These are phyloP conservation scores for Phytophthora citricola DNA, from an alignment of 352 stramenopile species.

Conservation along the genomic window DNA sequence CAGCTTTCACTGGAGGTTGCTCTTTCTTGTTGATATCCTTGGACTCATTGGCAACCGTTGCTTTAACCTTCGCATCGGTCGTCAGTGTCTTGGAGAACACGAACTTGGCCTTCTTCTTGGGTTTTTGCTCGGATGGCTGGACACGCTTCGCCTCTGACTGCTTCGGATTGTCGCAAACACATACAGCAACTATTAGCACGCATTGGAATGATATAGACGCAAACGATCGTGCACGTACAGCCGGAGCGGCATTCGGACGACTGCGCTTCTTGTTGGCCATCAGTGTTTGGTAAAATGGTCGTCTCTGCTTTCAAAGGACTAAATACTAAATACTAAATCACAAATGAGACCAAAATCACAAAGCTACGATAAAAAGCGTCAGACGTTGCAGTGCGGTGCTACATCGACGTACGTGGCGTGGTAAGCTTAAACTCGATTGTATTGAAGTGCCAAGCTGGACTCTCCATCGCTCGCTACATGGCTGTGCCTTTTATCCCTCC, in stretches of 20 bases:
- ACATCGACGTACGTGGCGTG: conserved; percentile 18
- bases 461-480: conserved; percentile 14
- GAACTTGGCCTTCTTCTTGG: conserved; percentile 36
- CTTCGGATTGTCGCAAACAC: conserved; percentile 3
- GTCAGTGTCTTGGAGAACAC: conserved; percentile 29
- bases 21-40: conserved; percentile 3
- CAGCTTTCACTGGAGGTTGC: neutral
- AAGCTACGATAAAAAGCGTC: conserved; percentile 14
- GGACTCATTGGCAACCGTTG: conserved; percentile 1
- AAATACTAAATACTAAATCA: neutral
- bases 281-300: conserved; percentile 6
- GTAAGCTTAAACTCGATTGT: conserved; percentile 31
- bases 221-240: conserved; percentile 18
- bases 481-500: conserved; percentile 15
- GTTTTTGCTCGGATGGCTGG: conserved; percentile 15
- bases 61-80: conserved; percentile 17
- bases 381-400: conserved; percentile 17
- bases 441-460: conserved; percentile 26
- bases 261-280: conserved; percentile 45
- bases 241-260: conserved; percentile 10
- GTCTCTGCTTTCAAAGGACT: too few relatives aligned
- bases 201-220: conserved; percentile 1
- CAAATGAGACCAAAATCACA: conserved; percentile 9
- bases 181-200: conserved; percentile 12
- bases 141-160: conserved; percentile 15